Evolutionary conservation across 768 basidiomycete genomes (phyloP).

Genomic region (Trametes elegans): DNA sequence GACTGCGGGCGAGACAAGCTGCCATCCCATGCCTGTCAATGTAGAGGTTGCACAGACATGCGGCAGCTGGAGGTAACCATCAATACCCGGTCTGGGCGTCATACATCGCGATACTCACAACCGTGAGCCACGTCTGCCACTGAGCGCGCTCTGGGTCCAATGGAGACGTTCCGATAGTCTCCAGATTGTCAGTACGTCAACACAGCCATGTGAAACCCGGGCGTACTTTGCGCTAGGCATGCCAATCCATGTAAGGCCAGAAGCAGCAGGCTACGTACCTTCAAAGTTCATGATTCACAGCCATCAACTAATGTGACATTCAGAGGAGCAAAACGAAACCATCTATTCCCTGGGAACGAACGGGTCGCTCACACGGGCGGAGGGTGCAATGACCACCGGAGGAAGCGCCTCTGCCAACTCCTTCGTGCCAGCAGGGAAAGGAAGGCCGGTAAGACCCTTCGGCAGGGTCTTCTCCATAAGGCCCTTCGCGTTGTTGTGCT

Average conservation of each 20-base stretch:
- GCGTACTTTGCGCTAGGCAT: too few species aligned
- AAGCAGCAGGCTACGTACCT: too few species aligned
- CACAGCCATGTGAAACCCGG: too few species aligned
- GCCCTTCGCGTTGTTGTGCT: conserved; percentile 66
- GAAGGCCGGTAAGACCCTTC: conserved; percentile 79
- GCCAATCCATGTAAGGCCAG: too few species aligned
- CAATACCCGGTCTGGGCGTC: neutral
- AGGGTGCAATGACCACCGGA: conserved; percentile 63
- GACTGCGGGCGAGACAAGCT: neutral
- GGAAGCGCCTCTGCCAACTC: conserved; percentile 70
- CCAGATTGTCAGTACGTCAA: too few species aligned
- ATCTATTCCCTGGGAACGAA: conserved; percentile 68
- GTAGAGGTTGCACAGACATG: neutral
- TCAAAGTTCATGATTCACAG: too few species aligned
- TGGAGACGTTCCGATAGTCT: too few species aligned
- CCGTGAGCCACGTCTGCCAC: too few species aligned
- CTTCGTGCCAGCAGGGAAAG: conserved; percentile 88
- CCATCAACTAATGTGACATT: neutral
- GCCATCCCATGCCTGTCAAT: neutral
- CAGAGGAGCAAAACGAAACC: neutral
- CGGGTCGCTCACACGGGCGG: conserved; percentile 66
- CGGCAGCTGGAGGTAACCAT: neutral
- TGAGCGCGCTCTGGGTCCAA: too few species aligned
- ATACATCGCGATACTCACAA: too few species aligned
- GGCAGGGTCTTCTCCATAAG: conserved; percentile 76